Evolutionary conservation across 2,329 filamentous ascomycete genomes (phyloP).

Genomic region (Epichloe sp.): DNA sequence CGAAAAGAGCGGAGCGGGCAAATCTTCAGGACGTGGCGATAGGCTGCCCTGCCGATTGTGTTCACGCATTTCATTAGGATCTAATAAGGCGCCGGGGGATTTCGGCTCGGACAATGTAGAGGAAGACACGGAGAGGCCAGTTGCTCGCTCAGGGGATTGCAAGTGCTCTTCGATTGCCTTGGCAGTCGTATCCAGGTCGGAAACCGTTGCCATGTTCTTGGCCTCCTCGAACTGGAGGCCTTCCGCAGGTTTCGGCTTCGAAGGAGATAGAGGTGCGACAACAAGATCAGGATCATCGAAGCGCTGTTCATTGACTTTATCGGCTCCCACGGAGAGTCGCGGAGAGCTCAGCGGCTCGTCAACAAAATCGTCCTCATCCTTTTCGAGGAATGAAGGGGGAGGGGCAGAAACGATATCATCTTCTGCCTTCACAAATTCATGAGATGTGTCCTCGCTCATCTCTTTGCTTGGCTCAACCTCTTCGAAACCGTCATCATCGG

Average conservation of each 20-base stretch:
- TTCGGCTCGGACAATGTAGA: constrained; percentile 9
- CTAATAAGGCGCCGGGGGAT: constrained; percentile 3
- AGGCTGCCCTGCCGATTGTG: constrained; percentile 16
- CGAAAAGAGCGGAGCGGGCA: constrained; percentile 48
- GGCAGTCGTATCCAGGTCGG: background rate
- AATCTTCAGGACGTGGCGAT: constrained; percentile 51
- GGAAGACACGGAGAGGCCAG: background rate
- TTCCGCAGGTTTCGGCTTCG: constrained; percentile 17
- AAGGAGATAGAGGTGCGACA: constrained; percentile 45
- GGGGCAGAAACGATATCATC: constrained; percentile 31
- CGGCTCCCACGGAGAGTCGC: constrained; percentile 46
- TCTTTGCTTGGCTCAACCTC: constrained; percentile 63
- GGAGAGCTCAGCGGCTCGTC: constrained; percentile 65
- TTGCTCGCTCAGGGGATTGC: background rate
- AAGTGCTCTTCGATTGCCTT: constrained; percentile 1
- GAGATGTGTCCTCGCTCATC: constrained; percentile 58
- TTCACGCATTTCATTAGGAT: constrained; percentile 6
- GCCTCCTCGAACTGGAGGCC: background rate
- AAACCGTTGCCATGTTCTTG: background rate
- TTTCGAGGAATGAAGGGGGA: constrained; percentile 22
- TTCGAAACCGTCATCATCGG: constrained; percentile 83
- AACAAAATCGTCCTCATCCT: constrained; percentile 62
- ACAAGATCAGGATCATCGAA: constrained; percentile 45
- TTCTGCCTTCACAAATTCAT: constrained; percentile 51
- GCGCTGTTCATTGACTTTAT: constrained; percentile 36